A percentile compares a stretch with the other conserved stretches of the same genome.
These are phyloP conservation scores for Aegilops tauschii DNA, from an alignment of 176 grass and related monocot species.

Conservation along the genomic window DNA sequence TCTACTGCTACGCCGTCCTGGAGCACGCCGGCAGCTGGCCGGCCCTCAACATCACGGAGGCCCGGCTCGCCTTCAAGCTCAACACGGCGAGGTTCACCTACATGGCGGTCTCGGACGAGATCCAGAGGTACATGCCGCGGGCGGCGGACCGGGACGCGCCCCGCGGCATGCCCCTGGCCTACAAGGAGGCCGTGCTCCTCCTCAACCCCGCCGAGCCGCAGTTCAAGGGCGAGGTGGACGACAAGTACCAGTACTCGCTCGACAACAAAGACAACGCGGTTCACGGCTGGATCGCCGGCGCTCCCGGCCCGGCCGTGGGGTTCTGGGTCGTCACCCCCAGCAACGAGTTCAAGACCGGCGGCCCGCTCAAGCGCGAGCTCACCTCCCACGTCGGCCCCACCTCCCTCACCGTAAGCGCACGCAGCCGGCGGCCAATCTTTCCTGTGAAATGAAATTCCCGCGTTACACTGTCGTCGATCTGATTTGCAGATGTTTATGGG, in stretches of 20 bases:
- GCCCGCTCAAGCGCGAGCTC: constrained; percentile 65
- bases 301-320: constrained; percentile 23
- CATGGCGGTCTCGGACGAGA: constrained; percentile 64
- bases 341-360: constrained; percentile 70
- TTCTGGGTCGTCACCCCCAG: constrained; percentile 82
- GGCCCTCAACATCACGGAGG: constrained; percentile 42
- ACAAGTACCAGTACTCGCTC: constrained; percentile 82
- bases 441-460: not conserved
- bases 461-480: no score
- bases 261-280: constrained; percentile 58
- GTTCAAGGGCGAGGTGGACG: constrained; percentile 82
- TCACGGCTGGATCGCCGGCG: constrained; percentile 65
- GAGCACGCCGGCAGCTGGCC: constrained; percentile 53
- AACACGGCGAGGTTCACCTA: constrained; percentile 56
- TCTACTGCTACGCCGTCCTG: constrained; percentile 63
- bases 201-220: constrained; percentile 44
- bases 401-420: constrained; percentile 48
- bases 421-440: no score
- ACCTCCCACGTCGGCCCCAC: constrained; percentile 84
- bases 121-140: constrained; percentile 65
- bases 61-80: constrained; percentile 66
- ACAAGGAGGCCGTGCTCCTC: constrained; percentile 74
- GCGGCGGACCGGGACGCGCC: constrained; percentile 37
- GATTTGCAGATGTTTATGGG: constrained; percentile 58
- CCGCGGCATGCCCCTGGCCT: constrained; percentile 43